A percentile compares a stretch with the other conserved stretches of the same genome.
phyloP scores from a whole-genome alignment of 306 rosid species.

The Quercus ilex region DNA sequence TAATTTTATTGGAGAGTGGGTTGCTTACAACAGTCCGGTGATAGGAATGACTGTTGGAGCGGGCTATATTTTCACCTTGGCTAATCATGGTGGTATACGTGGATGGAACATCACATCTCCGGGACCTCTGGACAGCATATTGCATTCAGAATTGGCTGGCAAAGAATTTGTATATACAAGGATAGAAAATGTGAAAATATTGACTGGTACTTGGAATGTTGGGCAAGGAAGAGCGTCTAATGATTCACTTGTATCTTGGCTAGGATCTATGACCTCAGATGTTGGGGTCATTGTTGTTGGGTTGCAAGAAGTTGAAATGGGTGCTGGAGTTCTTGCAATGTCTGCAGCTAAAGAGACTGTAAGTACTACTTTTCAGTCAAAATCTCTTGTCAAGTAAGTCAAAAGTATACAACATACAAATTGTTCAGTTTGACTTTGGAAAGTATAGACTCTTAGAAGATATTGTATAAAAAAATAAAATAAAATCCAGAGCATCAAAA shows the following conservation, averaged over 20 bases:
- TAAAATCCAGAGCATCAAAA: background rate
- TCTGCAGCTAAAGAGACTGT: conserved; percentile 99
- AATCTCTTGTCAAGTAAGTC: conserved; percentile 1
- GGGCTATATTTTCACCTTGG: conserved; percentile 78
- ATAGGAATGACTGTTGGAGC: conserved; percentile 64
- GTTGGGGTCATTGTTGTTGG: conserved; percentile 88
- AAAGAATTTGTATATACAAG: conserved; percentile 83
- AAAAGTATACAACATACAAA: background rate
- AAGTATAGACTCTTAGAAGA: background rate
- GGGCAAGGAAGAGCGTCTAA: conserved; percentile 96
- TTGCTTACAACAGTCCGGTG: conserved; percentile 77
- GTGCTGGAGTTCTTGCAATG: conserved; percentile 98
- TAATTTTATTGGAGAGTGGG: conserved; percentile 77
- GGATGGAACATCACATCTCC: conserved; percentile 93
- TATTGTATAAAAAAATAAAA: background rate
- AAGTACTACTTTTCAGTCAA: conserved; percentile 28
- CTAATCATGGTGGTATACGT: conserved; percentile 90
- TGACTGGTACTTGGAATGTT: conserved; percentile 96
- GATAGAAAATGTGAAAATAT: conserved; percentile 69
- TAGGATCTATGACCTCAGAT: conserved; percentile 72
- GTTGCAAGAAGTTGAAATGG: conserved; percentile 99
- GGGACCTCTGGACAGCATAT: conserved; percentile 74
- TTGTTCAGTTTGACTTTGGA: background rate
- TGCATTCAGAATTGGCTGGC: conserved; percentile 70
- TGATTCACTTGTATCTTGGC: conserved; percentile 89